phyloP scores from a whole-genome alignment of 2,329 filamentous ascomycete genomes.

The Aspergillus sojae region DNA sequence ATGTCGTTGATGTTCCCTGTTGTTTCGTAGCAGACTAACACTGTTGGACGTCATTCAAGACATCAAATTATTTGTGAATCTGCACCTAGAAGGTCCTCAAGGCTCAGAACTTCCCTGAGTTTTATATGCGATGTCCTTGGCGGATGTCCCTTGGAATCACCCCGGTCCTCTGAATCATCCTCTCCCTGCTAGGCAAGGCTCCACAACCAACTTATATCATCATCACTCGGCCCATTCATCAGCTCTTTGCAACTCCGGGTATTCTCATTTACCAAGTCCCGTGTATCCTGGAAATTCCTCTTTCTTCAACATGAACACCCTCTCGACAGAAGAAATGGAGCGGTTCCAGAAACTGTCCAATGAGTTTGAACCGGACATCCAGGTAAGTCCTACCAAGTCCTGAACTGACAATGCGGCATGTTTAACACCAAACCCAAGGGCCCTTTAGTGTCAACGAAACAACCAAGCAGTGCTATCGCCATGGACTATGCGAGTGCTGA shows the following conservation, averaged over 20 bases:
- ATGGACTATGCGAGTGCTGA: constrained; percentile 89
- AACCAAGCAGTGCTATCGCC: constrained; percentile 74
- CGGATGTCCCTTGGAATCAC: constrained; percentile 36
- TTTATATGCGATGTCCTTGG: constrained; percentile 41
- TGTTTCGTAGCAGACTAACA: constrained; percentile 1
- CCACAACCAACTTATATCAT: constrained; percentile 24
- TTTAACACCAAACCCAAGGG: constrained; percentile 61
- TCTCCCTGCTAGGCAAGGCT: constrained; percentile 33
- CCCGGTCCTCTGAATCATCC: constrained; percentile 33
- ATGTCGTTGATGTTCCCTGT: background rate
- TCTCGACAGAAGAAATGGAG: constrained; percentile 58
- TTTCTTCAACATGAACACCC: constrained; percentile 39
- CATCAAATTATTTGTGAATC: constrained; percentile 15
- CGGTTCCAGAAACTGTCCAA: constrained; percentile 65
- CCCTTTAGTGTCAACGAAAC: constrained; percentile 77
- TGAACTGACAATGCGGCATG: constrained; percentile 1
- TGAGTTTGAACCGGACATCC: constrained; percentile 60
- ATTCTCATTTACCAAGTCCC: constrained; percentile 25
- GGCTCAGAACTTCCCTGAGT: constrained; percentile 6
- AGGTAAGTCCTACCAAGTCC: constrained; percentile 41
- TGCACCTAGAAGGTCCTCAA: constrained; percentile 12
- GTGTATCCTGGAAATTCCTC: constrained; percentile 18
- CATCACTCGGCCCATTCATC: constrained; percentile 25
- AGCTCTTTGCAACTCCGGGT: constrained; percentile 25
- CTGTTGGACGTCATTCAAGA: constrained; percentile 10